phyloP scores from a whole-genome alignment of 1,284 basidiomycete species.

The Ustanciosporium gigantosporum region DNA sequence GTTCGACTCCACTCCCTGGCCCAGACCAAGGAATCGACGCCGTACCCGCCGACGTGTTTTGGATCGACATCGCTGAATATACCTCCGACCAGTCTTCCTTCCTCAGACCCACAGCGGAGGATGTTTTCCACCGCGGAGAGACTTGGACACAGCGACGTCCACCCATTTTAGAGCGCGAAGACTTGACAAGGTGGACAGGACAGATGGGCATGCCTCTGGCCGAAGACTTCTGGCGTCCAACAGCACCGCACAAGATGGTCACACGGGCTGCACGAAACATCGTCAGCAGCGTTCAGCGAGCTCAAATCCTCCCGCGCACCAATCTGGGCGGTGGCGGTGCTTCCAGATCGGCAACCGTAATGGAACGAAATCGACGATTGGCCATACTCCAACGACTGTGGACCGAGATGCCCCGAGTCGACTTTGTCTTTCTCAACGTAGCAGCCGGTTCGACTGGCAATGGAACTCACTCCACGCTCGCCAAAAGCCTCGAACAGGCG shows the following conservation, averaged over 20 bases:
- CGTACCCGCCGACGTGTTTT: conserved; percentile 17
- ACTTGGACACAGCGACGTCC: conserved; percentile 18
- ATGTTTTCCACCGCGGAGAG: conserved; percentile 6
- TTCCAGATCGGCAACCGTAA: neutral
- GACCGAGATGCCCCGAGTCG: neutral
- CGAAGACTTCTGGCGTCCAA: conserved; percentile 20
- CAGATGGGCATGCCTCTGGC: conserved; percentile 9
- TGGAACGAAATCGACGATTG: conserved; percentile 2
- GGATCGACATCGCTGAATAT: conserved; percentile 33
- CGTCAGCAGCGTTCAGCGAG: conserved; percentile 15
- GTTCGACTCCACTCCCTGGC: conserved; percentile 1
- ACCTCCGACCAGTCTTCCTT: conserved; percentile 8
- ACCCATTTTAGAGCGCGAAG: conserved; percentile 15
- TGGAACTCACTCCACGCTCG: neutral
- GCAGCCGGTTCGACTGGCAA: neutral
- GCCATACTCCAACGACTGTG: neutral
- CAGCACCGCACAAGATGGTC: conserved; percentile 8
- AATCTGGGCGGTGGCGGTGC: conserved; percentile 1
- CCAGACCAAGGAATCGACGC: conserved; percentile 1
- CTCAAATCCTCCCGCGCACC: conserved; percentile 14
- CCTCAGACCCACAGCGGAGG: conserved; percentile 8
- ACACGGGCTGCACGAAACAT: conserved; percentile 31
- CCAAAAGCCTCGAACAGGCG: neutral
- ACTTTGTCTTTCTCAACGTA: neutral
- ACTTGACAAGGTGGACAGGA: conserved; percentile 8